phyloP scores from a whole-genome alignment of 1,284 basidiomycete genomes.

The Melampsora larici-populina region DNA sequence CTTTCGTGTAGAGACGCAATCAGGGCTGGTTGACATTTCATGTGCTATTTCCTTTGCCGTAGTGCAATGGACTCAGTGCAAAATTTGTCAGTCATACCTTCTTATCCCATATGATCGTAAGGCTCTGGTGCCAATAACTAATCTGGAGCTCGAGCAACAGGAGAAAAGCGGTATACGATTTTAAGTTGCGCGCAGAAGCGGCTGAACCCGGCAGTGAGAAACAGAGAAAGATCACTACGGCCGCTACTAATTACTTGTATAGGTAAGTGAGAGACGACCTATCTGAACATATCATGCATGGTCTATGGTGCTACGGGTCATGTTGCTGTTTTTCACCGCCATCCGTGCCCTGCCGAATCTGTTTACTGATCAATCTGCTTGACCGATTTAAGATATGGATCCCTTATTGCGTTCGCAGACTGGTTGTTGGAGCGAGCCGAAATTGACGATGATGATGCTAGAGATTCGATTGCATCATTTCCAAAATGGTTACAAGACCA shows the following conservation, averaged over 20 bases:
- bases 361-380: background rate
- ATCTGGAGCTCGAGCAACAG: background rate
- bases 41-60: background rate
- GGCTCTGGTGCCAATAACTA: too few relatives aligned
- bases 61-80: constrained; percentile 44
- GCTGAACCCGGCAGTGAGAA: constrained; percentile 73
- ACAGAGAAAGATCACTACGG: constrained; percentile 64
- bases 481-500: constrained; percentile 76
- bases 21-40: background rate
- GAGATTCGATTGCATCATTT: constrained; percentile 61
- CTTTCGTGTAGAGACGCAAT: background rate
- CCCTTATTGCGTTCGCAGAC: constrained; percentile 90
- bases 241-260: constrained; percentile 79
- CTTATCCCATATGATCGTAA: background rate
- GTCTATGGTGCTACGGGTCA: constrained; percentile 32
- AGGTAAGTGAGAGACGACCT: constrained; percentile 56
- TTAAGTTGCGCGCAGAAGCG: constrained; percentile 83
- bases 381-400: constrained; percentile 70
- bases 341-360: background rate
- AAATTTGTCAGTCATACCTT: constrained; percentile 32
- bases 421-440: constrained; percentile 74
- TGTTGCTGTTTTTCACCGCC: constrained; percentile 37
- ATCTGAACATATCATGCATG: constrained; percentile 46
- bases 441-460: constrained; percentile 50
- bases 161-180: constrained; percentile 53